Evolutionary conservation across 2,329 filamentous ascomycete genomes (phyloP), one percentile per base, ranked within the genome.

Genomic region (Colletotrichum lini): DNA sequence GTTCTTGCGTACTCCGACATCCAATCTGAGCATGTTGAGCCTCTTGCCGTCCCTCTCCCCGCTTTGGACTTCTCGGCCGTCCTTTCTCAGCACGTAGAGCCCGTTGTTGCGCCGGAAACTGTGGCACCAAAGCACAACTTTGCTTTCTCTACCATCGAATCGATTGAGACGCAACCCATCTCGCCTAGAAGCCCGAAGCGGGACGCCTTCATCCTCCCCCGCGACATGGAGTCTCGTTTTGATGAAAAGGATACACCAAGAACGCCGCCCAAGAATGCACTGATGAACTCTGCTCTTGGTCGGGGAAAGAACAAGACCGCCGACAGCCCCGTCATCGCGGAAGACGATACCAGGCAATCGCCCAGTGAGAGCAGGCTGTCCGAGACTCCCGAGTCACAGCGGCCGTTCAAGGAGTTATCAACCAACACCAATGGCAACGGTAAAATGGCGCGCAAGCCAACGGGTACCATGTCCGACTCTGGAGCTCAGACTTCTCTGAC

Each of bases 401-500:
- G 83, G 18, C 89, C 88, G 0, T 87, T 93, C 76, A 89, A 85
- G 78, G 89, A 91, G 76, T 85, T 92, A 15, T 90, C 91, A n/a
- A 83, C 83, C 65, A 93, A 93, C 76, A 81, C 85, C 3, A 82
- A 80, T 38, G 35, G 35, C 70, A 77, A 80, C 62, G 83, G 35
- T 10, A 38, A 82, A 23, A 76, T 82, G 30, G 59, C 74, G 8
- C 84, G 83, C 68, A 87, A 84, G 76, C 76, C 74, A 26, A 63
- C 78, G 26, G 73, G 83, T 50, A 80, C 83, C 65, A 92, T 87
- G 72, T 83, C 86, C 23, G 94, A 97, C 76, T 92, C 93, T 74
- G 89, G 91, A 64, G 92, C 93, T 16, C 96, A 98, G 82, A 98
- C 95, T 30, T 87, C 92, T 49, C 85, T 98, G 40, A 97, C 94